phyloP scores from a whole-genome alignment of 129 eudicot genomes.

The Daucus carota region DH1_v3.0 NC_030383.2:57181001-57181500 shows the following conservation, averaged over 20 bases:
- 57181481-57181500: background rate
- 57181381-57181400: conserved; percentile 64
- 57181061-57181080: background rate
- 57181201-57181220: background rate
- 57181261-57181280: background rate
- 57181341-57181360: conserved; percentile 66
- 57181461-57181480: background rate
- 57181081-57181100: background rate
- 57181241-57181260: background rate
- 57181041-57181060: background rate
- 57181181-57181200: background rate
- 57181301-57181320: conserved; percentile 64
- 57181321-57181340: conserved; percentile 70
- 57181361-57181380: conserved; percentile 61
- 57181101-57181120: background rate
- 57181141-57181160: background rate
- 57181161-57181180: background rate
- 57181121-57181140: background rate
- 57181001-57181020: background rate
- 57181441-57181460: background rate
- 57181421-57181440: background rate
- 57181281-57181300: background rate
- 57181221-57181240: background rate
- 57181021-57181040: background rate
- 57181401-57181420: conserved; percentile 11